phyloP scores from a whole-genome alignment of 2,329 filamentous ascomycete species.

The Calonectria naviculata region DNA sequence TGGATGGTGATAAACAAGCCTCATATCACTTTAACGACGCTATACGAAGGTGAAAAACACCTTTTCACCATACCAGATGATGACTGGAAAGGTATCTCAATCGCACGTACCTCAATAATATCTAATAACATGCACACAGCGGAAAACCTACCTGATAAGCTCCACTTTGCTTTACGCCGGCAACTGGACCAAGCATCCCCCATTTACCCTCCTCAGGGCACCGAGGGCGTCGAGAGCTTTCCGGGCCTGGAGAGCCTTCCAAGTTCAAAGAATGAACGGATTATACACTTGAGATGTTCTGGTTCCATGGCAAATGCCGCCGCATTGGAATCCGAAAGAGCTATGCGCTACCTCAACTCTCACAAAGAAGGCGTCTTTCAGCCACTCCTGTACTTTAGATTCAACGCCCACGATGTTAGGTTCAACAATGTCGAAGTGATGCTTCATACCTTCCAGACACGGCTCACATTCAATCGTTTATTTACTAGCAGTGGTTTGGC shows the following conservation, averaged over 20 bases:
- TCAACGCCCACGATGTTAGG: constrained; percentile 3
- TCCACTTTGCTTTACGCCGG: background rate
- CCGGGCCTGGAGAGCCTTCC: background rate
- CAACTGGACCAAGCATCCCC: background rate
- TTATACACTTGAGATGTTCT: background rate
- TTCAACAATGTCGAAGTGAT: background rate
- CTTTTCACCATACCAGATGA: background rate
- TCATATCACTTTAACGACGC: background rate
- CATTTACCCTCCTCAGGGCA: background rate
- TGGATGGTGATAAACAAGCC: background rate
- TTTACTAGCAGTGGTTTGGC: too few relatives aligned
- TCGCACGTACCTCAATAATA: too few relatives aligned
- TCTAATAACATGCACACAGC: background rate
- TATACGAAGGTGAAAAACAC: too few relatives aligned
- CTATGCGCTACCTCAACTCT: too few relatives aligned
- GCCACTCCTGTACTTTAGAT: constrained; percentile 2
- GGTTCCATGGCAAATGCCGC: background rate
- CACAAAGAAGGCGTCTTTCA: too few relatives aligned
- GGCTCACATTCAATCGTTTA: background rate
- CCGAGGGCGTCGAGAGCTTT: background rate
- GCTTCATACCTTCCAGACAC: constrained; percentile 6
- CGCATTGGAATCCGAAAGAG: background rate
- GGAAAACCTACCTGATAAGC: background rate
- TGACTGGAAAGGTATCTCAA: too few relatives aligned
- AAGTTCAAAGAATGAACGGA: background rate